Conservation (phyloP, 768 basidiomycete species). For the Mycena amicta region DNA sequence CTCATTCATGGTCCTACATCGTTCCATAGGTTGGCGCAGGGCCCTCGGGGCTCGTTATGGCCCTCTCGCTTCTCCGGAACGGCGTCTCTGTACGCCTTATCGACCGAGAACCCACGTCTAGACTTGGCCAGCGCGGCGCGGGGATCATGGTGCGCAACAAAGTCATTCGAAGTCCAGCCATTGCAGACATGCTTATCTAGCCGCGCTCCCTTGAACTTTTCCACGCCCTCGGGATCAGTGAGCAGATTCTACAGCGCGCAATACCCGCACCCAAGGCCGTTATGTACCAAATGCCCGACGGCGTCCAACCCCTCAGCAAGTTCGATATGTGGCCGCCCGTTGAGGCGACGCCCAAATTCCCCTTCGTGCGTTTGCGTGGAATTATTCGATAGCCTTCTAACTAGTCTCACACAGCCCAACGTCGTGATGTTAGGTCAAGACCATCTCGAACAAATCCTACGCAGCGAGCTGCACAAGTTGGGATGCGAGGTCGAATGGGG, state of each 20-base stretch:
- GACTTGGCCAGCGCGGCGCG: conserved; percentile 38
- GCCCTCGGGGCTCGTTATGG: conserved; percentile 48
- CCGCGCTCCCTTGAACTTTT: conserved; percentile 33
- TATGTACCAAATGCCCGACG: conserved; percentile 24
- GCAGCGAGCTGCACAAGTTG: conserved; percentile 24
- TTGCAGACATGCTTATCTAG: conserved; percentile 11
- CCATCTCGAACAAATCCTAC: conserved; percentile 28
- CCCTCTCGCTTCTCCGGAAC: conserved; percentile 44
- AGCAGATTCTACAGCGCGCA: conserved; percentile 21
- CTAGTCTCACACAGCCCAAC: conserved; percentile 23
- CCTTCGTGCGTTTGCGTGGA: conserved; percentile 26
- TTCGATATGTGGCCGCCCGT: conserved; percentile 25
- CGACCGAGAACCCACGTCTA: conserved; percentile 42
- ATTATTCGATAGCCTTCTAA: neutral
- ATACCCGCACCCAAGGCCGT: conserved; percentile 22
- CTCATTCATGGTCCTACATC: neutral
- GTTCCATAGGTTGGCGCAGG: conserved; percentile 46
- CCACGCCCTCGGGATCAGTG: conserved; percentile 28
- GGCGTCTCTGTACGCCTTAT: conserved; percentile 54
- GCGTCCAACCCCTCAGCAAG: conserved; percentile 7
- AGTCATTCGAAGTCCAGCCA: neutral
- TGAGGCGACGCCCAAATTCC: conserved; percentile 26
- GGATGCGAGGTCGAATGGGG: conserved; percentile 29
- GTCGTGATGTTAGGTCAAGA: conserved; percentile 29
- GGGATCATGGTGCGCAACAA: conserved; percentile 24